Base-by-base conservation (phyloP, 1,284 basidiomycete genomes). In the Austropuccinia psidii region DNA sequence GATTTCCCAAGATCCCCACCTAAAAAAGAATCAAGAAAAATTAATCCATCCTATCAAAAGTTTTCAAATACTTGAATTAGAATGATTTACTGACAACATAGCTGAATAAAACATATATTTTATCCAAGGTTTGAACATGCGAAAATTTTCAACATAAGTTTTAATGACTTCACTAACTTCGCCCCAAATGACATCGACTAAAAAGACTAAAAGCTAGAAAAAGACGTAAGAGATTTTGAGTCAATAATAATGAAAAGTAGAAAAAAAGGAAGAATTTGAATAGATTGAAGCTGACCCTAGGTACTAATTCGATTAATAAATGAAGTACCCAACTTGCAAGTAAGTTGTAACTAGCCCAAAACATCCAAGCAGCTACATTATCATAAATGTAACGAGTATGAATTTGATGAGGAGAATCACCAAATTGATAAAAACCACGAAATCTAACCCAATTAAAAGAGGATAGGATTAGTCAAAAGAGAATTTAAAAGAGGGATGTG, bases 331-430 rank as follows among this genome's bases (percentile, higher is more conserved):
- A 90, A 2, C 89, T 90, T 64, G 89, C 83, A 73, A 88, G 80
- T 64, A 90, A 81, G 79, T 90, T 90, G 41, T 87, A 84, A 2
- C 88, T 88, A 9, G 85, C 86, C 88, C 89, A 90, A 80, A 88
- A 88, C 6, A 89, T 82, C 89, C 89, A 90, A 11, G 88, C 87
- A 77, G 88, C 84, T 61, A 89, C 80, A 78, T 89, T 90, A 75
- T 87, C 83, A 47, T 73, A 62, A 35, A 73, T 41, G 21, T 43
- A 64, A 29, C 60, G 47, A 11, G 58, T 24, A 11, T 33, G 58
- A 3, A 1, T 1, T 19, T 43, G 58, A 11, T 29, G 21, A 11
- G 57, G 45, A 33, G 19, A 43, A 19, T 64, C 49, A 2, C 60
- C 69, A 6, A 35, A 41, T 55, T 62, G 31, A 33, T 62, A 64